These are phyloP conservation scores for Cajanus cajan DNA, from an alignment of 306 rosid species.

Conservation along the genomic window DNA sequence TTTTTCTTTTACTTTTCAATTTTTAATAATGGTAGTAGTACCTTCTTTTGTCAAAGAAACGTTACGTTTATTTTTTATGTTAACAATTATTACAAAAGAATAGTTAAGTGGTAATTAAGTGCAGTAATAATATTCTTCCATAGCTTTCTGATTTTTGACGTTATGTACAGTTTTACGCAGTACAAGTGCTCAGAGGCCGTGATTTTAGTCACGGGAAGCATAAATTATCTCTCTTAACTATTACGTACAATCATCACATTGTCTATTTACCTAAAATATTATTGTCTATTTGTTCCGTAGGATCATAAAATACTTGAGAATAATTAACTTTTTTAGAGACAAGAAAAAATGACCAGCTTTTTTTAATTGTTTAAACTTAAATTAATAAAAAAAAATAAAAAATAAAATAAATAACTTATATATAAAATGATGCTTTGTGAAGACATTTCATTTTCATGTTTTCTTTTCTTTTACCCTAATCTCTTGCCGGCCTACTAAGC, in stretches of 20 bases:
- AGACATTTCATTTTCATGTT: not conserved
- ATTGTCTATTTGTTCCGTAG: constrained; percentile 1
- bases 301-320: not conserved
- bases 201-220: constrained; percentile 31
- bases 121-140: not conserved
- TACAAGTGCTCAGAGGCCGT: constrained; percentile 7
- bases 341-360: not conserved
- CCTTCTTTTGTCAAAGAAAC: not conserved
- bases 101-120: not conserved
- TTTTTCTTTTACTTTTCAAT: not conserved
- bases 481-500: not conserved
- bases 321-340: no score
- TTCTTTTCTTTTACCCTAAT: not conserved
- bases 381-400: not conserved
- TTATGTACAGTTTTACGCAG: not conserved
- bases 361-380: not conserved
- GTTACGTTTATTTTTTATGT: not conserved
- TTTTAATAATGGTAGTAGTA: not conserved
- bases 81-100: not conserved
- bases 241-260: constrained; percentile 21
- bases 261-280: constrained; percentile 1
- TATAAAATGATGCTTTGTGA: not conserved
- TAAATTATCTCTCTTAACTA: not conserved
- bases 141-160: not conserved
- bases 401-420: no score